phyloP scores from a whole-genome alignment of 2,329 filamentous ascomycete genomes.

The Raffaelea albimanens region DNA sequence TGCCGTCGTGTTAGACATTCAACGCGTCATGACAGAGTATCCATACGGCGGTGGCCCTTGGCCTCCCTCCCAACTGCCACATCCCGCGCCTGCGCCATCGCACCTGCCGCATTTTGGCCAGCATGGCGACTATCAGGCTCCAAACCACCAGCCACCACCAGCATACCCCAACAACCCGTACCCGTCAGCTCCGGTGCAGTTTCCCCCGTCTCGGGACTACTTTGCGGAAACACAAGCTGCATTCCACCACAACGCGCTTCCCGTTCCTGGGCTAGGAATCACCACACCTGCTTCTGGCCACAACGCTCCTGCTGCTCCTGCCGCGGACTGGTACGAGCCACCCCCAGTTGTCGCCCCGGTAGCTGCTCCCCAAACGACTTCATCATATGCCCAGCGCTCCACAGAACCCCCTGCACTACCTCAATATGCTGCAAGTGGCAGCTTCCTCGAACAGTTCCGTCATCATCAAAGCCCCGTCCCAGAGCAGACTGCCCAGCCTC shows the following conservation, averaged over 20 bases:
- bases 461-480: no score
- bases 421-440: background rate
- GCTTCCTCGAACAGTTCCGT: no score
- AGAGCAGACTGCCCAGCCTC: no score
- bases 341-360: background rate
- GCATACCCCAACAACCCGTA: constrained; percentile 4
- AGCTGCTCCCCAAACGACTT: no score
- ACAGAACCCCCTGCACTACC: background rate
- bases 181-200: constrained; percentile 4
- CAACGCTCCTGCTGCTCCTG: background rate
- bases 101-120: background rate
- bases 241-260: constrained; percentile 27
- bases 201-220: constrained; percentile 11
- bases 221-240: constrained; percentile 23
- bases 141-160: constrained; percentile 6
- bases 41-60: constrained; percentile 23
- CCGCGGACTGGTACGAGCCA: background rate
- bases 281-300: constrained; percentile 11
- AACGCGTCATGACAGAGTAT: constrained; percentile 27
- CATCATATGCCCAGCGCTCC: background rate
- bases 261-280: constrained; percentile 30
- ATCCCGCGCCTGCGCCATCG: background rate
- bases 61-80: constrained; percentile 8
- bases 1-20: no score
- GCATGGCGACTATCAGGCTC: constrained; percentile 12